A percentile compares a stretch with the other conserved stretches of the same genome.
Conservation (phyloP, 495 filamentous ascomycete genomes). For the Talaromyces stipitatus region DNA sequence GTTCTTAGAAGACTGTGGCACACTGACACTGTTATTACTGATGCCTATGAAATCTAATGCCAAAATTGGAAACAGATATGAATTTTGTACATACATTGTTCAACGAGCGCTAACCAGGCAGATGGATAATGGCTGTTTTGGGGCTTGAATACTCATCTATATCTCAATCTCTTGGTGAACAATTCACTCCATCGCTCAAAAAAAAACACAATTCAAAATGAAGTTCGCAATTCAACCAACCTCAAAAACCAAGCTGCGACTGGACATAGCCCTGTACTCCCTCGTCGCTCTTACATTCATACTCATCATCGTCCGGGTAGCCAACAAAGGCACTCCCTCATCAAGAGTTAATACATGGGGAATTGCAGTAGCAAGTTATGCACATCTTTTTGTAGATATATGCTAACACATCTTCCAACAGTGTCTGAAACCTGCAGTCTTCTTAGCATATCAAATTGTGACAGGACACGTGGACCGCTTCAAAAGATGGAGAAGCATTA, state of each 20-base stretch:
- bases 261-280: constrained; percentile 15
- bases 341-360: constrained; percentile 20
- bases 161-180: no score
- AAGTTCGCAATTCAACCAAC: no score
- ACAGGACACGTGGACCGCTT: constrained; percentile 16
- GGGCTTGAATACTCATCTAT: no score
- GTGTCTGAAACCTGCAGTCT: constrained; percentile 25
- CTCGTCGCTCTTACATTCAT: constrained; percentile 14
- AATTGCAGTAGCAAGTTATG: constrained; percentile 19
- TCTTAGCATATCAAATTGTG: constrained; percentile 25
- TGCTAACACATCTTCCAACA: background rate
- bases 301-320: constrained; percentile 15
- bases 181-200: no score
- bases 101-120: no score
- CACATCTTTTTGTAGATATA: background rate
- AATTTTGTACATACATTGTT: no score
- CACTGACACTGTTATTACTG: no score
- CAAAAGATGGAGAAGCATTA: constrained; percentile 22
- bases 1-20: no score
- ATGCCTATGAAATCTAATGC: no score
- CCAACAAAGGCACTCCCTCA: constrained; percentile 14
- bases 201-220: no score
- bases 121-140: no score
- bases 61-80: no score
- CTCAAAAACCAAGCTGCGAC: background rate